Percentiles rank a stretch among this genome's conserved stretches.
Evolutionary conservation across 306 rosid species (phyloP).

Genomic region (Trifolium pratense): DNA sequence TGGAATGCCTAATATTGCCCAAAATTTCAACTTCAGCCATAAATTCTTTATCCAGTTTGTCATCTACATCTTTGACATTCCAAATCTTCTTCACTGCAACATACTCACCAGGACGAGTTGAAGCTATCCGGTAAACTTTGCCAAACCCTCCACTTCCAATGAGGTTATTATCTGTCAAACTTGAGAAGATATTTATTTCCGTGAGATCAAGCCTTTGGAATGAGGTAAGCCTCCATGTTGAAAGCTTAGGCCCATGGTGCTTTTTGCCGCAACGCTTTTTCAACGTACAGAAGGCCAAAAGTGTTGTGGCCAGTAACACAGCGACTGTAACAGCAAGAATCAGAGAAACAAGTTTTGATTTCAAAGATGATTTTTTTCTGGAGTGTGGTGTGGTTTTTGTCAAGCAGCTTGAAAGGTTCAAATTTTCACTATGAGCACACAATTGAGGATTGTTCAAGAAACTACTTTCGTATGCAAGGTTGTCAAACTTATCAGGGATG

Average conservation of each 20-base stretch:
- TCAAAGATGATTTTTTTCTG: slow-evolving; percentile 49
- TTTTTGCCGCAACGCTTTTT: slow-evolving; percentile 45
- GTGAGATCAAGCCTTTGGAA: slow-evolving; percentile 76
- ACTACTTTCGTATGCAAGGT: slow-evolving; percentile 63
- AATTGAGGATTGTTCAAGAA: slow-evolving; percentile 73
- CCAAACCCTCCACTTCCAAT: slow-evolving; percentile 95
- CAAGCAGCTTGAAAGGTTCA: slow-evolving; percentile 56
- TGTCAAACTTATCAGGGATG: slow-evolving; percentile 67
- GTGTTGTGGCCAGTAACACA: slow-evolving; percentile 42
- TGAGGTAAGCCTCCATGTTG: slow-evolving; percentile 80
- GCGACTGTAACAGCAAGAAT: slow-evolving; percentile 39
- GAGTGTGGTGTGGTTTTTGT: slow-evolving; percentile 32
- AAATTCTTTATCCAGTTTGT: slow-evolving; percentile 69
- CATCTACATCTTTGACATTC: slow-evolving; percentile 51
- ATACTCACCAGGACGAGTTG: slow-evolving; percentile 49
- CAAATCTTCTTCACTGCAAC: slow-evolving; percentile 83
- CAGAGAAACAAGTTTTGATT: slow-evolving; percentile 49
- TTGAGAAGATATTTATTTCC: slow-evolving; percentile 52
- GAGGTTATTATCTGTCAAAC: slow-evolving; percentile 69
- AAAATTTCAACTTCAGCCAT: slow-evolving; percentile 71
- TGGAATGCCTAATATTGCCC: slow-evolving; percentile 78
- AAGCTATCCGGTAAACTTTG: slow-evolving; percentile 67
- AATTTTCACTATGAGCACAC: slow-evolving; percentile 49
- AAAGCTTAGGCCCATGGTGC: slow-evolving; percentile 37
- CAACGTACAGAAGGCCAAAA: slow-evolving; percentile 40